Evolutionary conservation across 2,329 filamentous ascomycete genomes (phyloP).

Genomic region (Beauveria rudraprayagi): DNA sequence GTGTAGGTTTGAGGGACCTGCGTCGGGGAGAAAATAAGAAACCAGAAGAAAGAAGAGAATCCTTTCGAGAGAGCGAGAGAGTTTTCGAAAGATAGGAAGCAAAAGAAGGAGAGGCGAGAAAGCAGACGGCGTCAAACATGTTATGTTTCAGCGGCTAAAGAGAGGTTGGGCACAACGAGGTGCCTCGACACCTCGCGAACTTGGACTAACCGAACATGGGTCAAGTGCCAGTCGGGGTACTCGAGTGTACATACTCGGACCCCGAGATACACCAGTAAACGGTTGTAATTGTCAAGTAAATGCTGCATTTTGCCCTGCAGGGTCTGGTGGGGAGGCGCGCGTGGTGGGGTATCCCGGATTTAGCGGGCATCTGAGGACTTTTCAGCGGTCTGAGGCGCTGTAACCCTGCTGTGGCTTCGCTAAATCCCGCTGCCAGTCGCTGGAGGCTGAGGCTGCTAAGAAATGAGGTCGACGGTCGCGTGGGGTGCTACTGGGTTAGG

Average conservation of each 20-base stretch:
- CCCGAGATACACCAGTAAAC: background rate
- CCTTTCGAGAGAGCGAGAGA: background rate
- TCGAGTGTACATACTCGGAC: background rate
- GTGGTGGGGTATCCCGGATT: background rate
- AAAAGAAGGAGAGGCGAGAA: background rate
- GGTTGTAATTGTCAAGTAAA: background rate
- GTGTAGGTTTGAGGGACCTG: background rate
- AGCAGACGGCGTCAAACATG: background rate
- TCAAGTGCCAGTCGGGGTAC: background rate
- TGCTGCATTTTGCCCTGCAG: background rate
- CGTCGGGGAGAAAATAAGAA: background rate
- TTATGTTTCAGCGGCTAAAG: conserved; percentile 1
- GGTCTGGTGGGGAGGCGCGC: background rate
- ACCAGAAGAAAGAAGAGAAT: background rate
- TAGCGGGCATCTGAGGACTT: background rate
- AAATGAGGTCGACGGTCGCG: background rate
- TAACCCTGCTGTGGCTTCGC: background rate
- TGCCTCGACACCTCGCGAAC: background rate
- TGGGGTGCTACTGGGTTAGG: background rate
- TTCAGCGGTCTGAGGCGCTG: conserved; percentile 1
- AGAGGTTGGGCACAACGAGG: conserved; percentile 3
- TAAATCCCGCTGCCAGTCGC: background rate
- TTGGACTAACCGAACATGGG: background rate
- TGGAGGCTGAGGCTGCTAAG: background rate
- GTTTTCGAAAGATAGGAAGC: background rate